Evolutionary conservation across 2,329 filamentous ascomycete genomes (phyloP).

Genomic region (Pseudonectria foliicola): DNA sequence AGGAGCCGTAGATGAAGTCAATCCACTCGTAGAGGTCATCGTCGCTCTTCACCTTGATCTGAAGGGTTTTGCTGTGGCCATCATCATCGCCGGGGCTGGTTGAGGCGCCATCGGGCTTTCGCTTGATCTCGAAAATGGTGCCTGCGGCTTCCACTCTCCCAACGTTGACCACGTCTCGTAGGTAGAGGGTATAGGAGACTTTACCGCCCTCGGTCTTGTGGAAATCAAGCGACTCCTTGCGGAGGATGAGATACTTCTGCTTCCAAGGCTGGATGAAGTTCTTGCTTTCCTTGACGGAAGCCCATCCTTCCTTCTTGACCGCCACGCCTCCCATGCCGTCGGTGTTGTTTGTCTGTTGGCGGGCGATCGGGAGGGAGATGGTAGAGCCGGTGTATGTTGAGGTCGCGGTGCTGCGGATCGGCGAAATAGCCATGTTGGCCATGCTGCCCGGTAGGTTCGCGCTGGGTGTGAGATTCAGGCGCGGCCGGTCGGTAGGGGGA

Average conservation of each 20-base stretch:
- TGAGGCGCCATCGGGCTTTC: slow-evolving; percentile 60
- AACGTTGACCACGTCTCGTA: slow-evolving; percentile 85
- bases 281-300: slow-evolving; percentile 84
- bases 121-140: slow-evolving; percentile 89
- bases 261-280: slow-evolving; percentile 82
- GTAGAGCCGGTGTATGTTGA: slow-evolving; percentile 65
- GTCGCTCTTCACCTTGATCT: slow-evolving; percentile 90
- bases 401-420: slow-evolving; percentile 57
- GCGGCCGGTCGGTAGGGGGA: slow-evolving; percentile 76
- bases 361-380: slow-evolving; percentile 62
- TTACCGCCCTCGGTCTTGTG: slow-evolving; percentile 87
- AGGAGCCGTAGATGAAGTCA: slow-evolving; percentile 93
- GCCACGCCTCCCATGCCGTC: slow-evolving; percentile 62
- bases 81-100: slow-evolving; percentile 73
- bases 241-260: slow-evolving; percentile 82
- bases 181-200: slow-evolving; percentile 73
- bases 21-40: slow-evolving; percentile 99
- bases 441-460: slow-evolving; percentile 71
- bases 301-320: slow-evolving; percentile 75
- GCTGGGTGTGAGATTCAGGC: slow-evolving; percentile 71
- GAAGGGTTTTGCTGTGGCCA: slow-evolving; percentile 71
- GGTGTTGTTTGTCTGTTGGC: slow-evolving; percentile 53
- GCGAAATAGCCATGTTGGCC: slow-evolving; percentile 69
- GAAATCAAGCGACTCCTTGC: slow-evolving; percentile 90
- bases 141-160: slow-evolving; percentile 85